These are phyloP conservation scores for Amaranthus cruentus DNA, from an alignment of 148 eudicot species.

Conservation along the genomic window DNA sequence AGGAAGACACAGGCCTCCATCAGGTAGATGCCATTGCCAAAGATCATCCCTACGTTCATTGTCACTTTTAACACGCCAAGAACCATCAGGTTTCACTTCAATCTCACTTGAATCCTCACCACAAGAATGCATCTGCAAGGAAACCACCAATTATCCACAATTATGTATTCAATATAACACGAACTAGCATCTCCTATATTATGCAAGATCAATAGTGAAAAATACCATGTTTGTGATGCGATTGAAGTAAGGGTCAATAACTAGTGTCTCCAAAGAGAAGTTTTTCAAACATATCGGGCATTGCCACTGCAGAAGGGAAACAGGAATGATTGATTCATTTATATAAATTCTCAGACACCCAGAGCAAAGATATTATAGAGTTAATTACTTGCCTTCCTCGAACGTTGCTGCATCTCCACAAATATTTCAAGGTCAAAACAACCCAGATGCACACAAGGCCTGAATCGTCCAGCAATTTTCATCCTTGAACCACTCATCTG, in stretches of 20 bases:
- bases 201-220: not conserved
- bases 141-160: conserved; percentile 6
- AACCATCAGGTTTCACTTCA: conserved; percentile 94
- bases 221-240: conserved; percentile 76
- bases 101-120: conserved; percentile 87
- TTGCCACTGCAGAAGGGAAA: conserved; percentile 63
- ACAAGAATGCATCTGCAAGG: conserved; percentile 56
- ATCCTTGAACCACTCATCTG: conserved; percentile 88
- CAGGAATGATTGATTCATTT: not conserved
- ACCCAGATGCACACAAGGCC: conserved; percentile 67
- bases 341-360: conserved; percentile 5
- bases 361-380: not conserved
- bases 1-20: conserved; percentile 46
- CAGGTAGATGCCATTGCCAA: conserved; percentile 60
- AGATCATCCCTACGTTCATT: conserved; percentile 49
- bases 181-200: not conserved
- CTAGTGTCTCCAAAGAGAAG: conserved; percentile 67
- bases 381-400: conserved; percentile 57
- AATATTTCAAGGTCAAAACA: conserved; percentile 79
- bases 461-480: conserved; percentile 74
- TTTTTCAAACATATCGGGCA: conserved; percentile 97
- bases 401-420: conserved; percentile 66
- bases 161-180: not conserved
- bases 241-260: conserved; percentile 92
- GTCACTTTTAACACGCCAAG: conserved; percentile 91